phyloP scores from a whole-genome alignment of 257 asterid species.

The Gardenia jasminoides region DNA sequence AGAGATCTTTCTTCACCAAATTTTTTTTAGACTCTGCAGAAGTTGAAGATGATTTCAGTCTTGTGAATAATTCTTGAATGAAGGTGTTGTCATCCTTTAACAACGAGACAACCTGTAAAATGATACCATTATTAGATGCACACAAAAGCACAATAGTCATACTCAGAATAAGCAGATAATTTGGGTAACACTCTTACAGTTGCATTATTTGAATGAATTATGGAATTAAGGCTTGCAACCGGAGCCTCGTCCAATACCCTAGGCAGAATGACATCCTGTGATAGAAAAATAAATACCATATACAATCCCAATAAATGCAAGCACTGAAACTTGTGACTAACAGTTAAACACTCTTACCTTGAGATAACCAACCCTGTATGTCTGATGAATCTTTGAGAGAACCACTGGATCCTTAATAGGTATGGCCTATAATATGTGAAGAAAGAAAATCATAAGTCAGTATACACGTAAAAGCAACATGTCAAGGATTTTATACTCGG shows the following conservation, averaged over 20 bases:
- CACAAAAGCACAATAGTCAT: slow-evolving; percentile 10
- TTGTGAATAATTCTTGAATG: slow-evolving; percentile 81
- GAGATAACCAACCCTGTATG: slow-evolving; percentile 84
- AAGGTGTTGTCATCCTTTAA: slow-evolving; percentile 83
- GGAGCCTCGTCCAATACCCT: slow-evolving; percentile 71
- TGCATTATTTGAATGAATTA: slow-evolving; percentile 82
- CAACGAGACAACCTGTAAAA: slow-evolving; percentile 71
- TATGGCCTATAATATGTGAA: slow-evolving; percentile 55
- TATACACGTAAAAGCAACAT: background rate
- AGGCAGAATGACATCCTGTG: slow-evolving; percentile 86
- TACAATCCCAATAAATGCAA: slow-evolving; percentile 12
- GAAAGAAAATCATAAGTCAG: slow-evolving; percentile 17
- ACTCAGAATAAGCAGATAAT: slow-evolving; percentile 6
- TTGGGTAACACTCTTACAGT: slow-evolving; percentile 50
- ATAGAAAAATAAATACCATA: slow-evolving; percentile 20
- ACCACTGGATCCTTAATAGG: slow-evolving; percentile 79
- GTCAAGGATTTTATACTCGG: background rate
- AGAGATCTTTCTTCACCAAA: slow-evolving; percentile 45
- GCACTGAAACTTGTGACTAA: slow-evolving; percentile 1
- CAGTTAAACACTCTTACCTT: slow-evolving; percentile 51
- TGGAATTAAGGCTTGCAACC: slow-evolving; percentile 67
- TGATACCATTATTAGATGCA: slow-evolving; percentile 23
- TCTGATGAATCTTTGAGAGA: slow-evolving; percentile 90
- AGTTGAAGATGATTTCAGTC: slow-evolving; percentile 64
- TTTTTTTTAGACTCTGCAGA: slow-evolving; percentile 66